These are phyloP conservation scores for Phytophthora macrochlamydospora DNA, from an alignment of 352 stramenopile species.

Conservation along the genomic window DNA sequence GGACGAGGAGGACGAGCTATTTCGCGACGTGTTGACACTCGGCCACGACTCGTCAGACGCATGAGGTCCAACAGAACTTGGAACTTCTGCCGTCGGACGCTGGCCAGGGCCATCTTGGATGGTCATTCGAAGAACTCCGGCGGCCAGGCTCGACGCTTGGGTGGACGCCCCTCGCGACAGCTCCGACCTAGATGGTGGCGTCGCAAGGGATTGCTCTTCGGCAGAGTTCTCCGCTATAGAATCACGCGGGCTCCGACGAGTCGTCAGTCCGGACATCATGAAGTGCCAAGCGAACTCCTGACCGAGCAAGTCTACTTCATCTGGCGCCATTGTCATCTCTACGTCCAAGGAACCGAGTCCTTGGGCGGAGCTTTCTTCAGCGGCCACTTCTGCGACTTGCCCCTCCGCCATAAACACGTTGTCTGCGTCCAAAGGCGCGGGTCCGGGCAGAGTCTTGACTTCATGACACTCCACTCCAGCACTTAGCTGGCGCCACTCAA, in stretches of 20 bases:
- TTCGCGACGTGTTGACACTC: not conserved
- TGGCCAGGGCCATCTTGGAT: not conserved
- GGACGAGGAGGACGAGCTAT: not conserved
- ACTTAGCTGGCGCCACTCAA: not conserved
- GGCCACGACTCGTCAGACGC: not conserved
- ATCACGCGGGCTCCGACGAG: not conserved
- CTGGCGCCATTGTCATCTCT: too few species aligned
- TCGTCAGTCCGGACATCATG: too few species aligned
- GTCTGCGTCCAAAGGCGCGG: too few species aligned
- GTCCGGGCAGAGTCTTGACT: not conserved
- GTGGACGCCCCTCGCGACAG: not conserved
- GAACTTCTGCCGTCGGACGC: not conserved
- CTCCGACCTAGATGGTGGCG: not conserved
- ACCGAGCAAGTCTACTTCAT: too few species aligned
- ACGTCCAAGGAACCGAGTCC: too few species aligned
- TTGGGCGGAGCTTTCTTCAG: too few species aligned
- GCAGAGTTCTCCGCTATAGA: not conserved
- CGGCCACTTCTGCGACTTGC: too few species aligned
- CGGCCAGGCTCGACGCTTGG: not conserved
- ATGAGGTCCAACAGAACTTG: not conserved
- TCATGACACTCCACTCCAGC: not conserved
- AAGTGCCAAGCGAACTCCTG: too few species aligned
- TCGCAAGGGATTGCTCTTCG: not conserved
- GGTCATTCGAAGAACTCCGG: not conserved
- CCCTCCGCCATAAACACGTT: too few species aligned